Base-by-base conservation (phyloP, 345 rosid species). In the Citrus hindsii region DNA sequence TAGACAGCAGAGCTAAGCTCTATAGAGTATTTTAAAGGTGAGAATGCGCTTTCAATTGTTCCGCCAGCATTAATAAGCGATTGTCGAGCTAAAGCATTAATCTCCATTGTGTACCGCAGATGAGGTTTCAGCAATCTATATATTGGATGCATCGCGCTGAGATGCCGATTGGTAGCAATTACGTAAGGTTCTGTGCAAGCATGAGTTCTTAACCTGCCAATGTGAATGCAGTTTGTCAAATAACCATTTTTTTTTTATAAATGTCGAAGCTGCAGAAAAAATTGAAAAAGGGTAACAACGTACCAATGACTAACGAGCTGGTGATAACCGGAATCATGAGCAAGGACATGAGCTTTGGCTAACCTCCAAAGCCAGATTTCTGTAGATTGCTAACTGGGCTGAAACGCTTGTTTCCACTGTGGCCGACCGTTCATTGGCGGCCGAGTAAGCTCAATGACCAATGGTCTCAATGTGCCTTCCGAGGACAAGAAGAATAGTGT, bases 301-400 rank as follows among this genome's bases (percentile, higher is more conserved):
- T 88, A 92, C 98, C 97, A 94, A 75, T 94, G 97, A 64, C 88
- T 87, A 53, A 92, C 74, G 75, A 93, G 96, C 63, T 93, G 90
- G 81, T 93, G 97, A 71, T 86, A 82, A 42, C 89, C 88, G 12
- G 93, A 86, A 16, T 94, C 98, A 74, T 91, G 95, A 28, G 97
- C 81, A 32, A 87, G 81, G 12, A 73, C 92, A 75, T 94, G 98
- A 59, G 89, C 84, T 82, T 91, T 94, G 65, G 98, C 95, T 2
- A 92, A 76, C 74, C 35, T 87, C 98, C 97, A 92, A 1, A 90
- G 87, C 98, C 97, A 92, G 81, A 10, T n/a, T 21, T 79, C 79
- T 0, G 97, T 94, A 70, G 93, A 71, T 72, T 86, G 67, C 79
- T 60, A 81, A 10, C 82, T 51, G 1, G 92, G 91, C 0, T 74